These are phyloP conservation scores for Ceratocystiopsis minuta DNA, from an alignment of 2,329 filamentous ascomycete genomes.

Conservation along the genomic window DNA sequence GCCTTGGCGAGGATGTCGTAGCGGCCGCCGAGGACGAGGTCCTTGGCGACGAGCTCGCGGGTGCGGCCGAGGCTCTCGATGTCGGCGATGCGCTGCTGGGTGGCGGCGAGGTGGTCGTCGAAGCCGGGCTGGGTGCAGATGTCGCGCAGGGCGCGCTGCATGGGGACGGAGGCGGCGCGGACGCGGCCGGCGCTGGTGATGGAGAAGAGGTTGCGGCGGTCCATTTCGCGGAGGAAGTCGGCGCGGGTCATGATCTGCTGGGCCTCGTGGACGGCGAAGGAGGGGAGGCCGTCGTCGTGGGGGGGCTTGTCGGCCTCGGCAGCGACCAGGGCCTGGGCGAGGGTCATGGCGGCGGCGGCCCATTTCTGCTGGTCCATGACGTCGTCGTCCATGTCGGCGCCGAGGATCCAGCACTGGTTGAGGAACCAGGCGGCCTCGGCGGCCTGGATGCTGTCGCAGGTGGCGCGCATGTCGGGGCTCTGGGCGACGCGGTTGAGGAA, in stretches of 20 bases:
- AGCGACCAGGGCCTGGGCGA: conserved; percentile 82
- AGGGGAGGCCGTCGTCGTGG: conserved; percentile 36
- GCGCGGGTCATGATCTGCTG: conserved; percentile 89
- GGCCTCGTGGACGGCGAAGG: conserved; percentile 64
- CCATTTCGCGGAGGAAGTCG: conserved; percentile 85
- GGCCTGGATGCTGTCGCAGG: conserved; percentile 48
- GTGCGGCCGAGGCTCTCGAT: conserved; percentile 90
- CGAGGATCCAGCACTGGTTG: conserved; percentile 59
- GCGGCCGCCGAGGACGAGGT: conserved; percentile 68
- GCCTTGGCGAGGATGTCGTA: conserved; percentile 39
- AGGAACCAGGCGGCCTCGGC: conserved; percentile 61
- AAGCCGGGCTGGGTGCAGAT: conserved; percentile 67
- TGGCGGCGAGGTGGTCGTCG: conserved; percentile 63
- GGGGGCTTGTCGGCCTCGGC: conserved; percentile 33
- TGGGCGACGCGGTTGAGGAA: conserved; percentile 87
- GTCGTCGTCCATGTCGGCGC: conserved; percentile 50
- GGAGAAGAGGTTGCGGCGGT: conserved; percentile 87
- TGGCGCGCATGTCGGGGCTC: conserved; percentile 57
- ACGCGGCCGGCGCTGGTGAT: conserved; percentile 80
- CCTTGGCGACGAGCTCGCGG: conserved; percentile 89
- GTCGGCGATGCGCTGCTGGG: conserved; percentile 67
- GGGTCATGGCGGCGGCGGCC: conserved; percentile 78
- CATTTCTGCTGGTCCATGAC: conserved; percentile 69
- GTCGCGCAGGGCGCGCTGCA: conserved; percentile 80
- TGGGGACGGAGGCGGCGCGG: conserved; percentile 83